Evolutionary conservation across 768 basidiomycete genomes (phyloP).

Genomic region (Leccinellum rugosiceps): DNA sequence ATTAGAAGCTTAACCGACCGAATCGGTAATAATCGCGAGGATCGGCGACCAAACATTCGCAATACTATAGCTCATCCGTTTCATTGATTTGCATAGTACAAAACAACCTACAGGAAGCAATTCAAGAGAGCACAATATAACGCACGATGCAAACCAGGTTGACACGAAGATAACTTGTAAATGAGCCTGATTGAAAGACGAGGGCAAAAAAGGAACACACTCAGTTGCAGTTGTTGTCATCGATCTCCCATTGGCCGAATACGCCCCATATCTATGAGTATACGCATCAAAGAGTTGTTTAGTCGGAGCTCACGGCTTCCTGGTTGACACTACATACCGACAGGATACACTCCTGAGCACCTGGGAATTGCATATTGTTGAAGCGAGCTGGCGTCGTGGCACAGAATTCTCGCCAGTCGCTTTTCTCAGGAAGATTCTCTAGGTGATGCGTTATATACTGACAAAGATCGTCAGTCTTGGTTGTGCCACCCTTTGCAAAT

Average conservation of each 20-base stretch:
- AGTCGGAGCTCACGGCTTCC: neutral
- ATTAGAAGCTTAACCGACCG: too few species aligned
- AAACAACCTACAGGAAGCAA: neutral
- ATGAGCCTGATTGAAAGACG: neutral
- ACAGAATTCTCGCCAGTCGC: conserved; percentile 33
- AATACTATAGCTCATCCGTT: too few species aligned
- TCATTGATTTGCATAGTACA: neutral
- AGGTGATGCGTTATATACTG: conserved; percentile 30
- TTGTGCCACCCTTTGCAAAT: neutral
- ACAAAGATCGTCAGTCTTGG: neutral
- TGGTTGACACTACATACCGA: conserved; percentile 6
- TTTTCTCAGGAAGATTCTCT: conserved; percentile 20
- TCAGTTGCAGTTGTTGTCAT: neutral
- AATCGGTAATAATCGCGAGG: too few species aligned
- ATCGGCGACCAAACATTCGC: too few species aligned
- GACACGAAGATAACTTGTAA: neutral
- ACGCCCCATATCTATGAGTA: neutral
- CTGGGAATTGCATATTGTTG: conserved; percentile 18
- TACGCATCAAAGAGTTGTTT: neutral
- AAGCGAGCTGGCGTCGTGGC: conserved; percentile 31
- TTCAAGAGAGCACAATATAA: neutral
- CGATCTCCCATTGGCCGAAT: neutral
- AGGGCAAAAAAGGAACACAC: neutral
- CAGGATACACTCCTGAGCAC: conserved; percentile 19
- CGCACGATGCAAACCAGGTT: neutral